Conservation (phyloP, 441 rosid species). For the Pelargonium cotyledonis region DNA sequence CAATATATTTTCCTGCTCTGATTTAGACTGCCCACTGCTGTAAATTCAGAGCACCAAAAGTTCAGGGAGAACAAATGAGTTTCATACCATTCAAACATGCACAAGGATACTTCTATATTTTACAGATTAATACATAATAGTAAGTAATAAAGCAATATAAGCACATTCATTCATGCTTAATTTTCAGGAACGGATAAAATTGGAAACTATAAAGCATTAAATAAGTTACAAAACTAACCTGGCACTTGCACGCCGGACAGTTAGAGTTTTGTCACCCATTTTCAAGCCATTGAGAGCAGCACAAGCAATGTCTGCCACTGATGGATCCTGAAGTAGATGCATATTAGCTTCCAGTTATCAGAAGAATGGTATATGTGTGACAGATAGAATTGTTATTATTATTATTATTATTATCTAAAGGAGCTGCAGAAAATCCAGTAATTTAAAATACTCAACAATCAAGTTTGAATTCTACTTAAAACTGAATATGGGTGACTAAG, state of each 20-base stretch:
- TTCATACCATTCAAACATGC: slow-evolving; percentile 4
- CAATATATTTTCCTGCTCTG: slow-evolving; percentile 29
- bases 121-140: neutral
- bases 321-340: slow-evolving; percentile 20
- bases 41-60: slow-evolving; percentile 11
- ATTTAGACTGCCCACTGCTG: slow-evolving; percentile 26
- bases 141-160: neutral
- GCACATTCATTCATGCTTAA: neutral
- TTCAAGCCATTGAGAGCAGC: slow-evolving; percentile 36
- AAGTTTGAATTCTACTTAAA: slow-evolving; percentile 1
- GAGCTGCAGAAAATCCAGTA: too few relatives aligned
- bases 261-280: slow-evolving; percentile 35
- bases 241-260: slow-evolving; percentile 31
- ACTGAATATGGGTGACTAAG: neutral
- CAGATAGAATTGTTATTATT: too few relatives aligned
- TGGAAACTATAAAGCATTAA: neutral
- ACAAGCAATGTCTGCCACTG: slow-evolving; percentile 33
- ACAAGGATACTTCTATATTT: neutral
- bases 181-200: neutral
- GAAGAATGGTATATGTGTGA: neutral
- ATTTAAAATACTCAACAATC: neutral
- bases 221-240: slow-evolving; percentile 17
- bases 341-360: slow-evolving; percentile 13
- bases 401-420: too few relatives aligned
- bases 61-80: slow-evolving; percentile 2